Evolutionary conservation across 2,329 filamentous ascomycete genomes (phyloP).

Genomic region (Chaetomium olivaceum): DNA sequence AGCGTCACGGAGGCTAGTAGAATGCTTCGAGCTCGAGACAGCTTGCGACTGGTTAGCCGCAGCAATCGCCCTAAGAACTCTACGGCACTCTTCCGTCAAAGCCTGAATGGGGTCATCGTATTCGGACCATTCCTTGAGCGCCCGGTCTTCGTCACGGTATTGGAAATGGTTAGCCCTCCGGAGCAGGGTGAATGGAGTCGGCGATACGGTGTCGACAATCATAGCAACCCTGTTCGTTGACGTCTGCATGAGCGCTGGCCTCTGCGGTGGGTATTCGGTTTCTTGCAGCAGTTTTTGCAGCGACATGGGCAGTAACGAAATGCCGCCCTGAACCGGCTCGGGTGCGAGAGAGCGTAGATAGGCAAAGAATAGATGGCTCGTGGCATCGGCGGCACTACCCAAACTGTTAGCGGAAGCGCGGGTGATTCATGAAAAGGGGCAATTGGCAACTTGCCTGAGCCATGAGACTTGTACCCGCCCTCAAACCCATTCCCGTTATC

Average conservation of each 20-base stretch:
- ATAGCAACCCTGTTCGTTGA: constrained; percentile 88
- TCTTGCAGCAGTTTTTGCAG: constrained; percentile 87
- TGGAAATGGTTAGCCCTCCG: constrained; percentile 93
- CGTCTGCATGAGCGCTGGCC: constrained; percentile 73
- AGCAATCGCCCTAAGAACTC: constrained; percentile 86
- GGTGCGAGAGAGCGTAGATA: constrained; percentile 89
- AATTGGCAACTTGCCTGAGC: constrained; percentile 62
- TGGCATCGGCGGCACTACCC: constrained; percentile 83
- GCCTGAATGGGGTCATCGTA: constrained; percentile 87
- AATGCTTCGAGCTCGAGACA: constrained; percentile 68
- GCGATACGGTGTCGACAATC: constrained; percentile 93
- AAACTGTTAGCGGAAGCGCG: constrained; percentile 36
- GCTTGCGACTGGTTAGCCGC: constrained; percentile 79
- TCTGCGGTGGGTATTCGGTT: constrained; percentile 88
- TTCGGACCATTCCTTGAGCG: constrained; percentile 81
- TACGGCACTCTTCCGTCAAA: constrained; percentile 88
- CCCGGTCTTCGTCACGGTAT: constrained; percentile 83
- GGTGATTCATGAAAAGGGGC: background rate
- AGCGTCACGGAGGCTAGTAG: constrained; percentile 74
- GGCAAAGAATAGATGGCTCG: constrained; percentile 96
- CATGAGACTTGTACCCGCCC: constrained; percentile 86
- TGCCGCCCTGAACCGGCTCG: constrained; percentile 73
- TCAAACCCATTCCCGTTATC: constrained; percentile 92
- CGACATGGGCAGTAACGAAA: constrained; percentile 84
- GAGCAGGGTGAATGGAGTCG: constrained; percentile 87